phyloP scores from a whole-genome alignment of 2,329 filamentous ascomycete genomes.

The Zymoseptoria pseudotritici region DNA sequence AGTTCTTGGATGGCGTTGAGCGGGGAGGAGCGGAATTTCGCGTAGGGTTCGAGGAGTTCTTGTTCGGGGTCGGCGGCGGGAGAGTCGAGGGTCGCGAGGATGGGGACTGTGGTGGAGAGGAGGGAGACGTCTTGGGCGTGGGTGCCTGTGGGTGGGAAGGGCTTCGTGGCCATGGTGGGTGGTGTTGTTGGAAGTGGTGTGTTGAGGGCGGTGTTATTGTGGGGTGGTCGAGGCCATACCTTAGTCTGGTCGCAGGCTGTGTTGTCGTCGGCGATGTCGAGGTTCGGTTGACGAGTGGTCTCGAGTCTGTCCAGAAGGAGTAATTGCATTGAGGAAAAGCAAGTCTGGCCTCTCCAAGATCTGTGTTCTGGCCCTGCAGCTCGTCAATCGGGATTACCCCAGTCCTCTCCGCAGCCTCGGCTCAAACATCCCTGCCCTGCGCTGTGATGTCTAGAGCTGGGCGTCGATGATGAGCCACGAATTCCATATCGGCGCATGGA shows the following conservation, averaged over 20 bases:
- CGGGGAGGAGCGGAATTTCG: slow-evolving; percentile 69
- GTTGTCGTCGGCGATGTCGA: not conserved
- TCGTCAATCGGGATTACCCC: not conserved
- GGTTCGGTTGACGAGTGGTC: not conserved
- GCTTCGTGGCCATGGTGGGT: too few relatives aligned
- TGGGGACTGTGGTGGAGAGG: slow-evolving; percentile 38
- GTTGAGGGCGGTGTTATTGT: not conserved
- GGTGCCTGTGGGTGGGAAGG: not conserved
- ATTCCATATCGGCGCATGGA: too few relatives aligned
- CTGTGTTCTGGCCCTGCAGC: not conserved
- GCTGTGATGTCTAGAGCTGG: not conserved
- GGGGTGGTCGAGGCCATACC: not conserved
- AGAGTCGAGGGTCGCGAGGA: slow-evolving; percentile 38
- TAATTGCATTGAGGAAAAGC: not conserved
- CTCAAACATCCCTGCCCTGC: not conserved
- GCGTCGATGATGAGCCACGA: too few relatives aligned
- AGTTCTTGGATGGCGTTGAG: slow-evolving; percentile 86
- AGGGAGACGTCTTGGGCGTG: slow-evolving; percentile 1
- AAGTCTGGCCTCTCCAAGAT: not conserved
- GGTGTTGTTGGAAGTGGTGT: not conserved
- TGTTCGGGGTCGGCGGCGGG: slow-evolving; percentile 41
- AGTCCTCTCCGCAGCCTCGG: not conserved
- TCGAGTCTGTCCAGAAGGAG: not conserved
- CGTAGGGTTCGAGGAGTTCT: slow-evolving; percentile 72
- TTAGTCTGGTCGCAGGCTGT: not conserved